Evolutionary conservation across 371 early-diverging fungal genomes (phyloP), one percentile per base, ranked within the genome.

Genomic region (Haplosporangium sp.): DNA sequence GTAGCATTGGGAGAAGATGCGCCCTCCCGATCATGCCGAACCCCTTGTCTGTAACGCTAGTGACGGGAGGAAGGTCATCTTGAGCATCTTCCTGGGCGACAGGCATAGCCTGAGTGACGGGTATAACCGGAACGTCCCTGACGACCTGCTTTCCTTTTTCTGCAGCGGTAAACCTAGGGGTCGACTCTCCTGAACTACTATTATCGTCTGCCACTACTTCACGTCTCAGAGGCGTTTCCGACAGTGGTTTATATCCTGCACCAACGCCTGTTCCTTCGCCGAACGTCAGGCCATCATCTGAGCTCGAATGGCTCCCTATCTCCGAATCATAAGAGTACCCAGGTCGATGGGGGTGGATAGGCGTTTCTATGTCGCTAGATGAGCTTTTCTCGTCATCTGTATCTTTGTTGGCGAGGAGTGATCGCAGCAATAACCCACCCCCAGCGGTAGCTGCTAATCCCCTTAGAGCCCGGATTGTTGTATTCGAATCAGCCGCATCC

Each of bases 111-210:
- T 29, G 29, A 3, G 7, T 16, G 18, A 1, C 61, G 3, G 29
- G 21, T 1, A 29, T 37, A 6, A 9, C 46, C 45, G 23, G 6
- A n/a, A 9, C 7, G 16, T 62, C 65, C 29, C 69, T 59, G 18
- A 41, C 61, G 12, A 58, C 61, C 12, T 59, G 68, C 37, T 69
- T 74, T 13, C 75, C 75, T 21, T 69, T 69, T 45, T 75, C 62
- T 38, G 58, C 51, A 6, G 69, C 18, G 8, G 62, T 65, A 10
- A 52, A 66, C 23, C 55, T 53, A 10, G 69, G 69, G 1, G 38
- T n/a, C 8, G 55, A 65, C 1, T 45, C 38, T 16, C 51, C 62
- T 1, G 62, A 65, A 21, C 36, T 37, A 12, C 50, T 40, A 18
- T 59, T 42, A 6, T 63, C 60, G 5, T 43, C 42, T 6, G 0